Evolutionary conservation across 371 early-diverging fungal species (phyloP), one percentile per base, ranked within the genome.

Genomic region (Apophysomyces variabilis): DNA sequence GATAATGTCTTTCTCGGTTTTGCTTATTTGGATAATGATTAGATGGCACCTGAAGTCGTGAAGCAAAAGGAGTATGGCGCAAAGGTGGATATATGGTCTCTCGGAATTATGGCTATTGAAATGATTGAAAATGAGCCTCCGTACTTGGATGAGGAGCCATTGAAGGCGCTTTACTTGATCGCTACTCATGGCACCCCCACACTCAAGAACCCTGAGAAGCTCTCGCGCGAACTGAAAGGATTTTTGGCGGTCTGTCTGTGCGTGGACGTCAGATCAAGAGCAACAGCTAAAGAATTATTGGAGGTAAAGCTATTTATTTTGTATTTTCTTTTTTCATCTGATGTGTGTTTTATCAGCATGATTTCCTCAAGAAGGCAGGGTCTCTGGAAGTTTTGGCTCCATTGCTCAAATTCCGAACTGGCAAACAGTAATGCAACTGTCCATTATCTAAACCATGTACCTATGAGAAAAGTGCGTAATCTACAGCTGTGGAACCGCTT

Each of bases 61-160:
- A 93, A 85, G 75, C 93, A 91, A 68, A 92, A 92, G 73, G 91
- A 93, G 64, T 97, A 97, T 72, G 95, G 93, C 18, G 86, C 86
- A 64, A 92, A 91, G 76, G 93, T 94, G 21, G 97, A 97, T 76
- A 90, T 95, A 64, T 97, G 97, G 97, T 93, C 95, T 4, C 72
- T 94, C 57, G 95, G 96, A 58, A 95, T 97, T 69, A 93, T 95
- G 92, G 94, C 96, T 1, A 98, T 98, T 76, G 98, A 99, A 83
- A 95, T 99, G 95, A 89, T 97, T 67, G 96, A 98, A 76, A 93
- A 94, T 45, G 96, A 96, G 75, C 98, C 98, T 16, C 99, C 99
- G 65, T 99, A 98, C 71, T 75, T 96, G 73, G 94, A 96, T 66
- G 97, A 95, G 76, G 94, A 95, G 71, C 93, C 96, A 35, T 83